Base-by-base conservation (phyloP, 345 rosid genomes). In the Murraya koenigii region DNA sequence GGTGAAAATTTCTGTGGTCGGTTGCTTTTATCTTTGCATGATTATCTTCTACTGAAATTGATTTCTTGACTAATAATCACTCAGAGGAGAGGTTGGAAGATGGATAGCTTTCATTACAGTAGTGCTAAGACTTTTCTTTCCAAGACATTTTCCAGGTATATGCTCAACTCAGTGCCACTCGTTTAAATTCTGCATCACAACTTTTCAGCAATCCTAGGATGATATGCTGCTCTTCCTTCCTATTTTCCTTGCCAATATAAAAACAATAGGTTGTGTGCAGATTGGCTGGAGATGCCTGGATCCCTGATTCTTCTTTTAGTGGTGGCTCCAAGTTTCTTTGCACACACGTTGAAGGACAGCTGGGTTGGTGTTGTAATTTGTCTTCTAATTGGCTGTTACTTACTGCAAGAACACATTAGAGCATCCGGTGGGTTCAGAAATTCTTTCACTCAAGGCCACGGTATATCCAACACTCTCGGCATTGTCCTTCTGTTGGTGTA, bases 371-470 rank as follows among this genome's bases (percentile, higher is more conserved):
- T 89, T 60, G 41, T 75, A 2, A 88, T 92, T 69, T 90, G 99
- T 79, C 97, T 94, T 33, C 0, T 84, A 65, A 91, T 96, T 2
- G 98, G 91, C 36, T 94, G 98, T 74, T 96, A 92, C 89, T 86
- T 94, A 8, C 79, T 96, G 74, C 99, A 96, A 80, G 94, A 96
- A 78, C 97, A 96, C 86, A 88, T 96, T 22, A 88, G 95, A 59
- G 97, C 99, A 25, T 84, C 98, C 4, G 99, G 94, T 14, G 99
- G 99, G 64, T 89, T 96, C 91, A 88, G 93, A 67, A 91, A 92
- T 66, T 84, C 97, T 14, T 89, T 96, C 52, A 94, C 93, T 8
- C 88, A 86, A 54, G 72, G 84, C 74, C 77, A 92, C 69, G 97
- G 98, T 62, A 80, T 94, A 75, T 92, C 98, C 71, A 96, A 92